Evolutionary conservation across 176 grass and related monocot species (phyloP).

Genomic region (Oryza glumipatula): DNA sequence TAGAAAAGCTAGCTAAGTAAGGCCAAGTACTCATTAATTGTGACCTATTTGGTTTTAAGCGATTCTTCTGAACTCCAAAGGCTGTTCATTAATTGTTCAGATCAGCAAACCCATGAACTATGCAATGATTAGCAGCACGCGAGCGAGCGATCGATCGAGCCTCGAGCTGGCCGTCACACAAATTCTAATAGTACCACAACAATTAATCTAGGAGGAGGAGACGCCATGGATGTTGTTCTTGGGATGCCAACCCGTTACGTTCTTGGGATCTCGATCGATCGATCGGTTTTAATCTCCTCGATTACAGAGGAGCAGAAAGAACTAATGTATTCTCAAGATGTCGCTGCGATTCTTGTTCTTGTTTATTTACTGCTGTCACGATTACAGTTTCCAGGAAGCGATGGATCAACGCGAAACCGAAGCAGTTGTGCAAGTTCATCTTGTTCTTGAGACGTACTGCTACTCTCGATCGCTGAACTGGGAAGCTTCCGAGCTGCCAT

Average conservation of each 20-base stretch:
- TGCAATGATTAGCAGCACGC: neutral
- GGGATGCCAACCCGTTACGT: neutral
- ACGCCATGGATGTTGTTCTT: slow-evolving; percentile 47
- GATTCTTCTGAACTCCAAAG: neutral
- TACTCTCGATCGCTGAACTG: slow-evolving; percentile 16
- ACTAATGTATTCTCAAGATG: slow-evolving; percentile 22
- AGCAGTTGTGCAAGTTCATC: neutral
- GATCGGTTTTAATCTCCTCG: slow-evolving; percentile 28
- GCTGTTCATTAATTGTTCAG: neutral
- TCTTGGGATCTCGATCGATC: slow-evolving; percentile 43
- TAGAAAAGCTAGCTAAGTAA: neutral
- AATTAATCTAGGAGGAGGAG: slow-evolving; percentile 33
- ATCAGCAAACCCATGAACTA: neutral
- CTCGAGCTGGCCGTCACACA: neutral
- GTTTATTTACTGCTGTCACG: slow-evolving; percentile 20
- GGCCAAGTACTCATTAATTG: too few relatives aligned
- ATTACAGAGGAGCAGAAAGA: slow-evolving; percentile 1
- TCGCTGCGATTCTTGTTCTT: neutral
- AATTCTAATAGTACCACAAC: neutral
- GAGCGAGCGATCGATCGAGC: neutral
- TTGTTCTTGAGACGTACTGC: slow-evolving; percentile 10
- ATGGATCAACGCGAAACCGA: slow-evolving; percentile 3
- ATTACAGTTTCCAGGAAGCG: slow-evolving; percentile 34
- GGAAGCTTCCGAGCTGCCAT: slow-evolving; percentile 60
- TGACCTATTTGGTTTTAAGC: neutral